Evolutionary conservation across 2,329 filamentous ascomycete genomes (phyloP), one percentile per base, ranked within the genome.

Genomic region (Trichoderma cornu-damae): DNA sequence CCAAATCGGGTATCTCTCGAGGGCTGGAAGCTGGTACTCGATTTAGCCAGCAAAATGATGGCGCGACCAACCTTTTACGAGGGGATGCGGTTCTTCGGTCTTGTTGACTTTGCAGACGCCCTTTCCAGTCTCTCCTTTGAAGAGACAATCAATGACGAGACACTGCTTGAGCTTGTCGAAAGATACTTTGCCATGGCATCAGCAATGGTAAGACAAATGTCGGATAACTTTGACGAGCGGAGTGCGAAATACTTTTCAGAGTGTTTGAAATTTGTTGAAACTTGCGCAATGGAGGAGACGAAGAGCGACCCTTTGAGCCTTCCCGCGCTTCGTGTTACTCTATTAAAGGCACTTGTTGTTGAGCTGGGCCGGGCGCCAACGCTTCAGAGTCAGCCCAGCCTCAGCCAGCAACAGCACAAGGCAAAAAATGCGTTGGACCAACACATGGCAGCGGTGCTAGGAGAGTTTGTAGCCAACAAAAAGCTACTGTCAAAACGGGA

Each of bases 41-140:
- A 74, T 18, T 62, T 83, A 47, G 73, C 76, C 61, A 66, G 73
- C 2, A 82, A 79, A 62, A 66, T 82, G 22, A 79, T 81, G 74
- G 66, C 68, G 4, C 72, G 73, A n/a, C 73, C 79, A 0, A 80
- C 78, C 0, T 80, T 80, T 57, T 79, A 82, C 61, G 69, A 78
- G 61, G 70, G 66, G 0, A 75, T 81, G 69, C 64, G 59, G 1
- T 82, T 76, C 49, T 61, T 64, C 0, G 66, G 74, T 53, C 66
- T 74, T 4, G 64, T 70, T 2, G 65, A 67, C 4, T 60, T 72
- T 7, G 72, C 73, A 1, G 66, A 73, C 35, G 65, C 66, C 6
- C 61, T 73, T 58, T 68, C 69, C 7, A 60, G 56, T 34, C 38
- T 70, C 20, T 64, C 63, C 14, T 62, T 62, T 30, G 66, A 67